These are phyloP conservation scores for Solanum clarkiae DNA, from an alignment of 257 asterid genomes.

Conservation along the genomic window DNA sequence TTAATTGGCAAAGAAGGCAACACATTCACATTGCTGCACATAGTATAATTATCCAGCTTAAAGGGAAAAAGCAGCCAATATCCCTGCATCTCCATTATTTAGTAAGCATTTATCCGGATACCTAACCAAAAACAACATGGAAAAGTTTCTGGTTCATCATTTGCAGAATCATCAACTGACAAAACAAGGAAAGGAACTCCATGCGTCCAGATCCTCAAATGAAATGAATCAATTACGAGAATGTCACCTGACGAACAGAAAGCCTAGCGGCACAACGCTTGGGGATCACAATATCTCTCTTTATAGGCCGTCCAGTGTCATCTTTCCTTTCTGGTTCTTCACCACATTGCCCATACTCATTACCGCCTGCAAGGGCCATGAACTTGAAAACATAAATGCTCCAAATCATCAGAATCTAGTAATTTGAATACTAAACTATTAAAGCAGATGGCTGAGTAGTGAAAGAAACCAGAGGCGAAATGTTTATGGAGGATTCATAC, in stretches of 20 bases:
- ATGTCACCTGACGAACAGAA: constrained; percentile 80
- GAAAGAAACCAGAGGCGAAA: background rate
- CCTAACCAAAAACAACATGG: background rate
- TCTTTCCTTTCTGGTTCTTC: constrained; percentile 97
- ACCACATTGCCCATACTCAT: constrained; percentile 98
- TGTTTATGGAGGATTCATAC: background rate
- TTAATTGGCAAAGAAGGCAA: background rate
- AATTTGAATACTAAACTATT: background rate
- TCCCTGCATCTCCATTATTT: background rate
- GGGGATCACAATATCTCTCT: constrained; percentile 91
- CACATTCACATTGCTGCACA: background rate
- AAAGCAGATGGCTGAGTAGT: background rate
- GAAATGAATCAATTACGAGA: background rate
- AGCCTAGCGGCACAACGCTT: constrained; percentile 85
- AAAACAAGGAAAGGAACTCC: background rate
- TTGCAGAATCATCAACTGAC: background rate
- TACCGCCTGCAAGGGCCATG: constrained; percentile 56
- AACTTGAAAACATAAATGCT: background rate
- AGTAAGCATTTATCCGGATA: background rate
- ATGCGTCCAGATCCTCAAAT: background rate
- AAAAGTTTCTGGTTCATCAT: background rate
- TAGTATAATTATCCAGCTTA: background rate
- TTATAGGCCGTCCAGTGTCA: constrained; percentile 71
- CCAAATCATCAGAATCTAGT: background rate
- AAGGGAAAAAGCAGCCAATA: background rate